These are phyloP conservation scores for Mucor lusitanicus DNA, from an alignment of 371 early-diverging fungal species.

Conservation along the genomic window DNA sequence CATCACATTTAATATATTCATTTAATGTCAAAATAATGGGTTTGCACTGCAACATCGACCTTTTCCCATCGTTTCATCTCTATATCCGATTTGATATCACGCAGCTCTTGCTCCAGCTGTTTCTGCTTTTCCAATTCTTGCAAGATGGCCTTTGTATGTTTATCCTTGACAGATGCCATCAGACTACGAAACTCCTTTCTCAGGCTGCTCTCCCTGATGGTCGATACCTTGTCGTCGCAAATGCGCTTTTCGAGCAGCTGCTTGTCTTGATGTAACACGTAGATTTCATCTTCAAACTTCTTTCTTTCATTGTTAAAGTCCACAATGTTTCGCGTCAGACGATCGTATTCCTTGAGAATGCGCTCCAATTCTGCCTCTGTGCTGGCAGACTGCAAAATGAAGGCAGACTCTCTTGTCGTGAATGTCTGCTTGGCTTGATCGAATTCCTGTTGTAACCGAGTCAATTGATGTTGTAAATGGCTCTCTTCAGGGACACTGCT, in stretches of 20 bases:
- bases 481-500: neutral
- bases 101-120: constrained; percentile 39
- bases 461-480: neutral
- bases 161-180: constrained; percentile 49
- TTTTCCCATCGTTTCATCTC: constrained; percentile 50
- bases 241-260: constrained; percentile 32
- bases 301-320: constrained; percentile 49
- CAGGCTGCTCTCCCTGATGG: constrained; percentile 38
- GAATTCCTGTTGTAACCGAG: neutral
- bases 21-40: constrained; percentile 19
- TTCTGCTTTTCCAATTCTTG: constrained; percentile 41
- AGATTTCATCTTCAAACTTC: constrained; percentile 29
- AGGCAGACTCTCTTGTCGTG: constrained; percentile 36
- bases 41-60: constrained; percentile 43
- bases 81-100: constrained; percentile 48
- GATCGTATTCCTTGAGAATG: constrained; percentile 50
- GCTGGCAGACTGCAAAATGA: constrained; percentile 39
- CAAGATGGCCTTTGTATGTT: constrained; percentile 45
- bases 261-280: constrained; percentile 25
- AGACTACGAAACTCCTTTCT: constrained; percentile 60
- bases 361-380: constrained; percentile 45
- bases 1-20: neutral
- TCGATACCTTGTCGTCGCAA: constrained; percentile 30
- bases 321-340: constrained; percentile 48
- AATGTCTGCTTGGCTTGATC: constrained; percentile 30